Conservation (phyloP, 805 yeast species). For the Zygosaccharomyces gambellarensis region DNA sequence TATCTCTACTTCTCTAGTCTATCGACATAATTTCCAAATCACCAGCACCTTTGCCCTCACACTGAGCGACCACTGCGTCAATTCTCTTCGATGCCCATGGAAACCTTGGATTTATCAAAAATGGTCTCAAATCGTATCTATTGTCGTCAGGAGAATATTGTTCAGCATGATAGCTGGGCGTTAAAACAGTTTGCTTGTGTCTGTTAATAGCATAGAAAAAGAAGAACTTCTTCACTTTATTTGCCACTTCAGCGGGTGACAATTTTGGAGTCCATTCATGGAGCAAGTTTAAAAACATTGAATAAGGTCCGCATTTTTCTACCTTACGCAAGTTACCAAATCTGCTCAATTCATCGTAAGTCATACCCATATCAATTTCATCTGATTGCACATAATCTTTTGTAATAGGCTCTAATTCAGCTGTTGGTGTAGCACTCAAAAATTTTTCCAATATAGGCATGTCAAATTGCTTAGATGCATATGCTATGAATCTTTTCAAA, state of each 20-base stretch:
- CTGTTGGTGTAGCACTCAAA: slow-evolving; percentile 91
- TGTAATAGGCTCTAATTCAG: slow-evolving; percentile 96
- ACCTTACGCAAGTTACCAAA: slow-evolving; percentile 90
- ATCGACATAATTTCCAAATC: slow-evolving; percentile 31
- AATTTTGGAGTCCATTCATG: slow-evolving; percentile 89
- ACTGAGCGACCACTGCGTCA: slow-evolving; percentile 65
- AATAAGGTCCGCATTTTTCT: slow-evolving; percentile 92
- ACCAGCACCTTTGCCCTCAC: slow-evolving; percentile 36
- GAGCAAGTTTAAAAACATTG: slow-evolving; percentile 83
- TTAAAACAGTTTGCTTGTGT: slow-evolving; percentile 95
- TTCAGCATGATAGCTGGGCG: slow-evolving; percentile 97
- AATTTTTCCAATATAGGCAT: slow-evolving; percentile 76
- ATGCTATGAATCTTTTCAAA: slow-evolving; percentile 75
- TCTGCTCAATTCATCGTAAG: slow-evolving; percentile 85
- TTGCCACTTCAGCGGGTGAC: slow-evolving; percentile 81
- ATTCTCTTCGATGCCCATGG: slow-evolving; percentile 87
- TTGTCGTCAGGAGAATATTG: slow-evolving; percentile 98
- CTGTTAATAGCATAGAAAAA: slow-evolving; percentile 92
- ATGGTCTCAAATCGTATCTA: slow-evolving; percentile 94
- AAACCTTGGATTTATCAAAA: slow-evolving; percentile 83
- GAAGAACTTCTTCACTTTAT: slow-evolving; percentile 87
- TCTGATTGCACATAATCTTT: slow-evolving; percentile 90
- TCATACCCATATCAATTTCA: slow-evolving; percentile 97
- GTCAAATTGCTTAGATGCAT: slow-evolving; percentile 64
- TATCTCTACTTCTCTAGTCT: slow-evolving; percentile 16